Conservation (phyloP, 2,329 filamentous ascomycete species). For the Colletotrichum spaethianum region DNA sequence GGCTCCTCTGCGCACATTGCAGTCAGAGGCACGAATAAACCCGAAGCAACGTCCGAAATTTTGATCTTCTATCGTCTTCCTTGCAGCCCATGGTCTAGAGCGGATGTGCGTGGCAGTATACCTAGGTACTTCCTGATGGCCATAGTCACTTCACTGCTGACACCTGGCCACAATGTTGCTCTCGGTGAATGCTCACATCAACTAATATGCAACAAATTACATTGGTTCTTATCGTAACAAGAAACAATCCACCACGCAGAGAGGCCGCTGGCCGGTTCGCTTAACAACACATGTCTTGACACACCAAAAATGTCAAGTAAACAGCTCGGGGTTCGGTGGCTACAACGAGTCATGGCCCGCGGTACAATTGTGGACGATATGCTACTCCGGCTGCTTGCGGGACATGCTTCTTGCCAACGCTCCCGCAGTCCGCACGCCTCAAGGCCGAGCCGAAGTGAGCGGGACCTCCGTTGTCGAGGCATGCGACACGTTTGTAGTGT, state of each 20-base stretch:
- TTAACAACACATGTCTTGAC: slow-evolving; percentile 21
- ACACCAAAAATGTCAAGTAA: slow-evolving; percentile 26
- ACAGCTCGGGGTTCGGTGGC: slow-evolving; percentile 30
- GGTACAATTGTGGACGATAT: slow-evolving; percentile 8
- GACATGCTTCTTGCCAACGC: slow-evolving; percentile 21
- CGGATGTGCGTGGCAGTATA: slow-evolving; percentile 14
- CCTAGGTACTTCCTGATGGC: slow-evolving; percentile 11
- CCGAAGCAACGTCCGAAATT: background rate
- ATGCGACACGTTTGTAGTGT: slow-evolving; percentile 9
- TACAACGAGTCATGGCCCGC: slow-evolving; percentile 34
- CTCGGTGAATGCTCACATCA: background rate
- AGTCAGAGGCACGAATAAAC: slow-evolving; percentile 15
- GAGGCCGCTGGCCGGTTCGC: slow-evolving; percentile 9
- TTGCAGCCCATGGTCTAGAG: background rate
- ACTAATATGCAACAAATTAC: slow-evolving; percentile 12
- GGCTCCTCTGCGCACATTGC: background rate
- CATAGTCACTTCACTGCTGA: slow-evolving; percentile 6
- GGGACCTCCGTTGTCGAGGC: slow-evolving; percentile 21
- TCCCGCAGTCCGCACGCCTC: slow-evolving; percentile 32
- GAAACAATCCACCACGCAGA: slow-evolving; percentile 22
- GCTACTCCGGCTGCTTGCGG: slow-evolving; percentile 24
- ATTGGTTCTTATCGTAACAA: slow-evolving; percentile 12
- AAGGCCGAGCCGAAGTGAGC: slow-evolving; percentile 32
- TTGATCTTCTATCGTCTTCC: slow-evolving; percentile 14
- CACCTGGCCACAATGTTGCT: slow-evolving; percentile 8